A percentile compares a stretch with the other conserved stretches of the same genome.
Evolutionary conservation across 2,329 filamentous ascomycete genomes (phyloP).

Genomic region (Sporothrix brasiliensis): DNA sequence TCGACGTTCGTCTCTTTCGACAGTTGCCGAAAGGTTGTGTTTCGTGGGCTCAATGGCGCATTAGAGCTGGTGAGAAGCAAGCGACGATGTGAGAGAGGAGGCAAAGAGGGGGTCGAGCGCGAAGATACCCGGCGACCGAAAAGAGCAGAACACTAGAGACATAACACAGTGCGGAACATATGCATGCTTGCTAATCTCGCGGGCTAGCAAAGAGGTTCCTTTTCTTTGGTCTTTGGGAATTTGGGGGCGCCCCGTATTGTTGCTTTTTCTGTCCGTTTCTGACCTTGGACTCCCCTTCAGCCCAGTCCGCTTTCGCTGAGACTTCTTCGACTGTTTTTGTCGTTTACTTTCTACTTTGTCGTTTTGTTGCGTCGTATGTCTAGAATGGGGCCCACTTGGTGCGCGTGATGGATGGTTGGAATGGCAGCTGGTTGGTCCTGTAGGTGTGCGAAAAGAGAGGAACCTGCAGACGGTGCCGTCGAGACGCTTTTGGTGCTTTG

Average conservation of each 20-base stretch:
- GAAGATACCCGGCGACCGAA: neutral
- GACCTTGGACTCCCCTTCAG: neutral
- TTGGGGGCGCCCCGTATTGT: constrained; percentile 14
- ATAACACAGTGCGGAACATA: neutral
- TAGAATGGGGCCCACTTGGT: constrained; percentile 29
- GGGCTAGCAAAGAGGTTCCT: neutral
- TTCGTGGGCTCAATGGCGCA: constrained; percentile 28
- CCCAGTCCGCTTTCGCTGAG: neutral
- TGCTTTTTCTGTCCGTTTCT: neutral
- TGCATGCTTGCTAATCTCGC: constrained; percentile 16
- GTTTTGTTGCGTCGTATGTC: neutral
- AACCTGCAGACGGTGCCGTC: constrained; percentile 3
- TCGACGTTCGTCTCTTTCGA: neutral
- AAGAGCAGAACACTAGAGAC: neutral
- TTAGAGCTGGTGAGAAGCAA: constrained; percentile 18
- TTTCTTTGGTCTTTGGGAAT: neutral
- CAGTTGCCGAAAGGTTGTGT: neutral
- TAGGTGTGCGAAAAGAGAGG: neutral
- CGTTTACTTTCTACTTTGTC: neutral
- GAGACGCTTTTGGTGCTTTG: neutral
- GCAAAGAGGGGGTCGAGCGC: neutral
- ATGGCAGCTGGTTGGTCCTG: constrained; percentile 28
- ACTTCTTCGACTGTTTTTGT: neutral
- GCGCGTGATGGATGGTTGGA: constrained; percentile 28
- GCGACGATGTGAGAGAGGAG: constrained; percentile 10